Conservation (phyloP, 2,329 filamentous ascomycete genomes). For the Fusarium proliferatum region DNA sequence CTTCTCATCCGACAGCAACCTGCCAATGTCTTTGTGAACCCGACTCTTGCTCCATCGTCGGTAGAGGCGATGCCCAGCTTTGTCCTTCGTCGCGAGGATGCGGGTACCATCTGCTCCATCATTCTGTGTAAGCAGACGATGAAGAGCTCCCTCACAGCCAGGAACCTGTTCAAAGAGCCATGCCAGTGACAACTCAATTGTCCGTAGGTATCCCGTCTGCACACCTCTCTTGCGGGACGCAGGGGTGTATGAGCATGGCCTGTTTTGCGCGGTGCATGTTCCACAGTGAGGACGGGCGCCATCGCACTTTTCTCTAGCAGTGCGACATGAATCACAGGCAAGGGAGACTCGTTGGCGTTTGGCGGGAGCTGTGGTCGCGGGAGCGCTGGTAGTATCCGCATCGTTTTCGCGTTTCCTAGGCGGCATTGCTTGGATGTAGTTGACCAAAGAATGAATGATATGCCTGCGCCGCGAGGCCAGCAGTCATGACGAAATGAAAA, state of each 20-base stretch:
- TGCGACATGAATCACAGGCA: constrained; percentile 76
- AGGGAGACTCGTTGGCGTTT: constrained; percentile 75
- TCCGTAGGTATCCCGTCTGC: constrained; percentile 82
- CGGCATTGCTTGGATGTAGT: constrained; percentile 50
- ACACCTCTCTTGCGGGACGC: constrained; percentile 81
- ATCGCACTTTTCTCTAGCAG: constrained; percentile 78
- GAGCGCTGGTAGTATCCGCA: constrained; percentile 42
- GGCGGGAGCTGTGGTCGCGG: constrained; percentile 41
- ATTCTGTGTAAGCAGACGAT: constrained; percentile 62
- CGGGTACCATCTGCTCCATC: constrained; percentile 53
- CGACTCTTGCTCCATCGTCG: constrained; percentile 71
- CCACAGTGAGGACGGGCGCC: constrained; percentile 74
- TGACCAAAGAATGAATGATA: constrained; percentile 26
- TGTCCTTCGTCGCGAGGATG: constrained; percentile 64
- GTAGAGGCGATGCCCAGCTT: constrained; percentile 66
- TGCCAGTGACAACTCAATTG: constrained; percentile 75
- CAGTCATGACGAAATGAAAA: constrained; percentile 40
- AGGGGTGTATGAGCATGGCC: constrained; percentile 77
- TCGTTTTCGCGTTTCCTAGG: constrained; percentile 51
- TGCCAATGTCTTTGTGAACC: constrained; percentile 72
- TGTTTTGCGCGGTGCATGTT: constrained; percentile 71
- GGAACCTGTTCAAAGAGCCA: constrained; percentile 73
- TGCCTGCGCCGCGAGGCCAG: constrained; percentile 38
- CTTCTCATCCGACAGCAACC: constrained; percentile 63
- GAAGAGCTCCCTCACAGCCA: constrained; percentile 68